Base-by-base conservation (phyloP, 768 basidiomycete species). In the Mycena vulgaris region DNA sequence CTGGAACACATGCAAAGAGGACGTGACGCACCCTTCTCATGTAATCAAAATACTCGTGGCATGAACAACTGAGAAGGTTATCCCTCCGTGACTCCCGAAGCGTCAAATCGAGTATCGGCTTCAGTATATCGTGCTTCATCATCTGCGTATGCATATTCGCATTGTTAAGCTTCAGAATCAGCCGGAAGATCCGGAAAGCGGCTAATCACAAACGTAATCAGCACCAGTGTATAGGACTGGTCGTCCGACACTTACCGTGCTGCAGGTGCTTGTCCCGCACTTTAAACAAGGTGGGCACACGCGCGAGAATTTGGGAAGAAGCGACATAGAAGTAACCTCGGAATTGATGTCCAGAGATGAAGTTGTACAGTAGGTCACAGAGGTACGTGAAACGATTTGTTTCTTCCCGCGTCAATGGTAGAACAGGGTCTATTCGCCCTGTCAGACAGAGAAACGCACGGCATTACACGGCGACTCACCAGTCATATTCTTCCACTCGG, bases 11-110 rank as follows among this genome's bases (percentile, higher is more conserved):
- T 53, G n/a, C 11, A 16, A 28, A 9, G 57, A 53, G 58, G 19
- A 27, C 39, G 10, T 33, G 13, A 81, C 89, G 71, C 70, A 97
- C 96, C 83, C 90, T 88, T 63, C 96, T 91, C 80, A 99, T 93
- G 74, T 89, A 88, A 75, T 99, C 98, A 75, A 99, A 96, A 71
- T 94, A 93, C 79, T 99, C 98, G 79, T 98, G 93, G 84, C 96
- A 98, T 42, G 96, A 95, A 75, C 96, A 96, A 75, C 93, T 94
- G 63, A 99, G 84, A 69, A 99, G 87, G 81, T 97, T 99, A 80
- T 99, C 98, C 66, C 95, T 87, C 61, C 87, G 84, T 37, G 93
- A 93, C 80, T 98, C 97, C 69, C 89, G 88, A 31, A 92, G 77
- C n/a, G 95, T 92, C 68, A 98, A 83, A 69, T 95, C 92, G 65